Percentiles rank a stretch among this genome's conserved stretches.
Conservation (phyloP, 805 yeast species). For the Zygoascus ofunaensis region DNA sequence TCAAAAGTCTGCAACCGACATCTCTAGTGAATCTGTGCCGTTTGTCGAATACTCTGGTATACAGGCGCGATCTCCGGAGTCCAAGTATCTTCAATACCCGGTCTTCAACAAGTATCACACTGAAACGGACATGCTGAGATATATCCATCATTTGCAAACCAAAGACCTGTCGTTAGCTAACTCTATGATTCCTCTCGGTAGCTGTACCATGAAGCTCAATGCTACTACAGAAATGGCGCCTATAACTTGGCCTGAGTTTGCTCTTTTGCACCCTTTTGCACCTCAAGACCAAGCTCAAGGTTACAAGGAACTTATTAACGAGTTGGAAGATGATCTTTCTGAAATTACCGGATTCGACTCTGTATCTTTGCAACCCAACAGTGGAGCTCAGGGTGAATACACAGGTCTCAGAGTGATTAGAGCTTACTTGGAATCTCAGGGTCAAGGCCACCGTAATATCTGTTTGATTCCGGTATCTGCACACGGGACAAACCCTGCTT, state of each 20-base stretch:
- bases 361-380: slow-evolving; percentile 88
- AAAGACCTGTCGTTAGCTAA: slow-evolving; percentile 90
- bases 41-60: slow-evolving; percentile 6
- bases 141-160: slow-evolving; percentile 71
- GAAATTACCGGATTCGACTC: slow-evolving; percentile 90
- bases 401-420: slow-evolving; percentile 84
- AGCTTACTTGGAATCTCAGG: slow-evolving; percentile 60
- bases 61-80: slow-evolving; percentile 23
- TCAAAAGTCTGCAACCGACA: slow-evolving; percentile 7
- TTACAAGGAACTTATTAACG: slow-evolving; percentile 62
- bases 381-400: slow-evolving; percentile 98
- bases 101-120: slow-evolving; percentile 86
- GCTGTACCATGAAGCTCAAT: slow-evolving; percentile 96
- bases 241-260: slow-evolving; percentile 88
- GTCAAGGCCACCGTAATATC: slow-evolving; percentile 66
- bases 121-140: slow-evolving; percentile 91
- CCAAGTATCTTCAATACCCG: slow-evolving; percentile 43
- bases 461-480: slow-evolving; percentile 96
- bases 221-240: slow-evolving; percentile 94
- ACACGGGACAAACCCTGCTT: slow-evolving; percentile 98
- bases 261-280: slow-evolving; percentile 83
- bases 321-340: slow-evolving; percentile 75
- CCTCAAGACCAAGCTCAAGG: slow-evolving; percentile 87
- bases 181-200: slow-evolving; percentile 95
- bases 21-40: slow-evolving; percentile 37